phyloP scores from a whole-genome alignment of 148 eudicot species.

The Chenopodium berlandieri region DNA sequence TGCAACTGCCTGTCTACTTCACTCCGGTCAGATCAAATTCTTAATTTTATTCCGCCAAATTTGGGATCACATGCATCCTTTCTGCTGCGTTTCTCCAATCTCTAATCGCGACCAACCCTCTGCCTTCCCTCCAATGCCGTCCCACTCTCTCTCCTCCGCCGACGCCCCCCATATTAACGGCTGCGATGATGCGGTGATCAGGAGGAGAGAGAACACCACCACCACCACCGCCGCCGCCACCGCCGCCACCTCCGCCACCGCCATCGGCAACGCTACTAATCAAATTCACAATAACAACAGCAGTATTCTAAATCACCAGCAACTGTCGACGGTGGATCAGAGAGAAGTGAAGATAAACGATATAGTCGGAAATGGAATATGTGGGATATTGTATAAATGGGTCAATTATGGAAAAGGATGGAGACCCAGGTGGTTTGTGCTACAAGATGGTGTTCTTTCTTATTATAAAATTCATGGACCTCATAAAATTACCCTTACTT shows the following conservation, averaged over 20 bases:
- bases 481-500: slow-evolving; percentile 46
- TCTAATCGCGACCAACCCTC: slow-evolving; percentile 29
- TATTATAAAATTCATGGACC: slow-evolving; percentile 86
- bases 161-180: slow-evolving; percentile 23
- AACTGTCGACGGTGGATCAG: slow-evolving; percentile 29
- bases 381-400: slow-evolving; percentile 77
- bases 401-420: slow-evolving; percentile 92
- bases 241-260: background rate
- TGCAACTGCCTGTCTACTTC: slow-evolving; percentile 1
- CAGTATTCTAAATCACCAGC: background rate
- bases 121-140: slow-evolving; percentile 19
- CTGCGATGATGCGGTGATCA: background rate
- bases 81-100: slow-evolving; percentile 55
- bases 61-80: slow-evolving; percentile 48
- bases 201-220: background rate
- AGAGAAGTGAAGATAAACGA: slow-evolving; percentile 57
- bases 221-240: too few relatives aligned
- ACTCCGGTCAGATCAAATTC: slow-evolving; percentile 12
- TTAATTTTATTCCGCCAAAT: too few relatives aligned
- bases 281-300: background rate
- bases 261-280: background rate
- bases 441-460: slow-evolving; percentile 80
- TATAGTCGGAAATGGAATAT: slow-evolving; percentile 64
- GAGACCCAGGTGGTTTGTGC: slow-evolving; percentile 84
- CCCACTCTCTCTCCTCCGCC: slow-evolving; percentile 12